Percentiles rank a stretch among this genome's conserved stretches.
Conservation (phyloP, 192 early-diverging fungal species). For the Coemansia sp. region DNA sequence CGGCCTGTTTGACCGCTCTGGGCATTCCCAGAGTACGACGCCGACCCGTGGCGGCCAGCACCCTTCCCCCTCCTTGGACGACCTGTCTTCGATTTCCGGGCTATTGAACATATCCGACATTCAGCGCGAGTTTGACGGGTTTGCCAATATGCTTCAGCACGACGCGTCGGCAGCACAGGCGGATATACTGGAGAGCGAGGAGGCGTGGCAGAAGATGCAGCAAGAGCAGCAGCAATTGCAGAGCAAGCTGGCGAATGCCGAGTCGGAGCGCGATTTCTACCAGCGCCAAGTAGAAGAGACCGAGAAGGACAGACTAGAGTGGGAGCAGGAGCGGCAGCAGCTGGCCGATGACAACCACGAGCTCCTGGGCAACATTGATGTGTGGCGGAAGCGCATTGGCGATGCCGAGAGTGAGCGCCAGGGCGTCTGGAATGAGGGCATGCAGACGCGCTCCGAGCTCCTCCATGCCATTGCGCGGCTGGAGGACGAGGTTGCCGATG, state of each 20-base stretch:
- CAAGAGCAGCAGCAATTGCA: constrained; percentile 24
- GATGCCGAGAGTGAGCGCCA: constrained; percentile 44
- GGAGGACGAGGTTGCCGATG: constrained; percentile 26
- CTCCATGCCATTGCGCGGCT: constrained; percentile 25
- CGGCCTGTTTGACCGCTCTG: not conserved
- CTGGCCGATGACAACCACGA: constrained; percentile 32
- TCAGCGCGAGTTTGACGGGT: constrained; percentile 38
- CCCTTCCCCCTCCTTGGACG: constrained; percentile 8
- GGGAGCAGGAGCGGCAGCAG: constrained; percentile 48
- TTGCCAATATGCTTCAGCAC: constrained; percentile 37
- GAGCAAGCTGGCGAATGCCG: constrained; percentile 18
- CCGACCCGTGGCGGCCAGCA: constrained; percentile 8
- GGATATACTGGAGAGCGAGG: constrained; percentile 40
- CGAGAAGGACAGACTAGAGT: constrained; percentile 32
- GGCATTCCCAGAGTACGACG: not conserved
- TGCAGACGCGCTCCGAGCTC: constrained; percentile 40
- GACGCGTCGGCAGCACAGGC: constrained; percentile 37
- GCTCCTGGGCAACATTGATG: constrained; percentile 24
- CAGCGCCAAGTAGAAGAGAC: constrained; percentile 20
- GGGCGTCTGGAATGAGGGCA: constrained; percentile 42
- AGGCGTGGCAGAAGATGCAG: constrained; percentile 38
- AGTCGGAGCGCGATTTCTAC: constrained; percentile 24
- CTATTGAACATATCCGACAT: constrained; percentile 26
- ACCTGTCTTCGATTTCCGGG: constrained; percentile 13
- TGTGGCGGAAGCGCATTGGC: constrained; percentile 46